These are phyloP conservation scores for Podila minutissima DNA, from an alignment of 192 early-diverging fungal genomes.

Conservation along the genomic window DNA sequence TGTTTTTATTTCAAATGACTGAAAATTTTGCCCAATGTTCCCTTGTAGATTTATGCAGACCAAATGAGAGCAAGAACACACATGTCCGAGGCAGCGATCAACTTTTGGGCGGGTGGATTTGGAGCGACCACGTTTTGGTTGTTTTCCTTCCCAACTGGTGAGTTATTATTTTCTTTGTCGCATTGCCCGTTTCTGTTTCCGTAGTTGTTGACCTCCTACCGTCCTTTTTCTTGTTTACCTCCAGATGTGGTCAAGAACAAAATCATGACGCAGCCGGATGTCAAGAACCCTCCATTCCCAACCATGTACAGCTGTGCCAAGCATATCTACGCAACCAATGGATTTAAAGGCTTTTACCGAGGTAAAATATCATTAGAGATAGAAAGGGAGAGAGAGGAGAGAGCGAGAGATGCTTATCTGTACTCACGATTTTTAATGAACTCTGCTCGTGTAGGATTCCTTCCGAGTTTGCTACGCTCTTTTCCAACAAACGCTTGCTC, in stretches of 20 bases:
- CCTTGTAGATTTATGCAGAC: constrained; percentile 62
- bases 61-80: constrained; percentile 58
- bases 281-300: constrained; percentile 70
- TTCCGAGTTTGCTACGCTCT: constrained; percentile 88
- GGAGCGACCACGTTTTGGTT: constrained; percentile 94
- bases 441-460: constrained; percentile 64
- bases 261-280: constrained; percentile 91
- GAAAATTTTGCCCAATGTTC: not conserved
- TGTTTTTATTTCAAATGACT: not conserved
- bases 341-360: constrained; percentile 87
- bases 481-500: constrained; percentile 97
- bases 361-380: constrained; percentile 48
- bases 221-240: not conserved
- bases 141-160: constrained; percentile 78
- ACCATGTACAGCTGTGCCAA: constrained; percentile 61
- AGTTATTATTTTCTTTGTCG: not conserved
- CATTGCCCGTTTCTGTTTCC: too few species aligned
- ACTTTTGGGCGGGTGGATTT: constrained; percentile 83
- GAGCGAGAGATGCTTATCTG: too few species aligned
- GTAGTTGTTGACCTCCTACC: too few species aligned
- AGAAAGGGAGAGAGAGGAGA: too few species aligned
- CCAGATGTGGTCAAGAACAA: constrained; percentile 92
- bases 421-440: too few species aligned
- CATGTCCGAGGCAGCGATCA: constrained; percentile 69
- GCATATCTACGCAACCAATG: constrained; percentile 75